Conservation (phyloP, 306 rosid species). For the Medicago arabica region DNA sequence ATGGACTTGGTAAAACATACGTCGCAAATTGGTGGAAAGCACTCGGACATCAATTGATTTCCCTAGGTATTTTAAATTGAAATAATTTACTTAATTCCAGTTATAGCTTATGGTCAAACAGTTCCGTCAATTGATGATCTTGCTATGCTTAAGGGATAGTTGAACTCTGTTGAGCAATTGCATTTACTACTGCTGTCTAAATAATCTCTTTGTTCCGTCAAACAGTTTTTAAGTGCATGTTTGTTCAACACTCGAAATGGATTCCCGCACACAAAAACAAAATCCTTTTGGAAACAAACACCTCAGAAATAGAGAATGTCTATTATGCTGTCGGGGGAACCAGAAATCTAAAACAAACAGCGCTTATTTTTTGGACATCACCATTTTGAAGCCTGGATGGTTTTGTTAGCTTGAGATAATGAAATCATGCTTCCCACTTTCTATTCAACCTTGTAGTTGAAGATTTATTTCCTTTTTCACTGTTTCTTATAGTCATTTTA, state of each 20-base stretch:
- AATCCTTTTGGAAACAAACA: too few relatives aligned
- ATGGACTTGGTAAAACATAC: conserved; percentile 83
- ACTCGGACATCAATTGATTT: conserved; percentile 71
- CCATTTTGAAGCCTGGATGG: too few relatives aligned
- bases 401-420: conserved; percentile 23
- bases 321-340: background rate
- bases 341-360: too few relatives aligned
- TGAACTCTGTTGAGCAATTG: conserved; percentile 30
- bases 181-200: conserved; percentile 27
- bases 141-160: conserved; percentile 32
- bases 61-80: conserved; percentile 60
- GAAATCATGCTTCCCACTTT: conserved; percentile 23
- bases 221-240: background rate
- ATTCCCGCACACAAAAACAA: background rate
- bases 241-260: background rate
- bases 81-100: conserved; percentile 25
- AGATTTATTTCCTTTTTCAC: conserved; percentile 13
- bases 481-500: background rate
- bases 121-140: conserved; percentile 11
- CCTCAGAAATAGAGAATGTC: background rate
- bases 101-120: conserved; percentile 29
- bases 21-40: conserved; percentile 95
- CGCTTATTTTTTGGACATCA: too few relatives aligned
- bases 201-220: too few relatives aligned
- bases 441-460: conserved; percentile 21